A percentile compares a stretch with the other conserved stretches of the same genome.
Evolutionary conservation across 805 yeast genomes (phyloP).

Genomic region (Spathaspora boniae): DNA sequence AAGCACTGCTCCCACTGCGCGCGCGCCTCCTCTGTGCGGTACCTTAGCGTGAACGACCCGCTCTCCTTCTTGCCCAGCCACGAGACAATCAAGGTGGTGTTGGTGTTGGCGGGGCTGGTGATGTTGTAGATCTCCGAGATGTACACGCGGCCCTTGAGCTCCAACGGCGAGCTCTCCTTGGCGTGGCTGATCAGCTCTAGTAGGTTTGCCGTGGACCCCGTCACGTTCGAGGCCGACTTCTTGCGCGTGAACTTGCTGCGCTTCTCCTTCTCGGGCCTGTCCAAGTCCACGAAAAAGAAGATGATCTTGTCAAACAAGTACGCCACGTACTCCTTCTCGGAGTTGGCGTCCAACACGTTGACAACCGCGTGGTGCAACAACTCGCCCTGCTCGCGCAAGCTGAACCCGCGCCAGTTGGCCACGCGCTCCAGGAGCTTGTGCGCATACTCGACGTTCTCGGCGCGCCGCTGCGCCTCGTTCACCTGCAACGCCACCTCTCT

Average conservation of each 20-base stretch:
- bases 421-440: constrained; percentile 71
- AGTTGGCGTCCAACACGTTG: constrained; percentile 62
- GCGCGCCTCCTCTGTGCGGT: constrained; percentile 78
- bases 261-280: constrained; percentile 16
- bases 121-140: constrained; percentile 57
- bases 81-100: constrained; percentile 60
- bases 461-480: constrained; percentile 89
- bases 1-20: constrained; percentile 78
- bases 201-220: constrained; percentile 31
- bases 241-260: constrained; percentile 46
- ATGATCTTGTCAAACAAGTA: constrained; percentile 74
- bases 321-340: constrained; percentile 84
- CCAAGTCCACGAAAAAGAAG: constrained; percentile 42
- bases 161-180: constrained; percentile 33
- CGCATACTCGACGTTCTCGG: constrained; percentile 76
- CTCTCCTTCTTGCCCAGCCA: constrained; percentile 88
- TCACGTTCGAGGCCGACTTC: constrained; percentile 45
- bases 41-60: constrained; percentile 79
- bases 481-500: constrained; percentile 83
- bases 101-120: constrained; percentile 34
- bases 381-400: constrained; percentile 77
- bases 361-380: constrained; percentile 72
- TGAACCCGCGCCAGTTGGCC: constrained; percentile 89
- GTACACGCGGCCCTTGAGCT: constrained; percentile 78
- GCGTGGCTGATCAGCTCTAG: constrained; percentile 32